A percentile compares a stretch with the other conserved stretches of the same genome.
Conservation (phyloP, 202 grass and related monocot genomes). For the Musa balbisiana region DNA sequence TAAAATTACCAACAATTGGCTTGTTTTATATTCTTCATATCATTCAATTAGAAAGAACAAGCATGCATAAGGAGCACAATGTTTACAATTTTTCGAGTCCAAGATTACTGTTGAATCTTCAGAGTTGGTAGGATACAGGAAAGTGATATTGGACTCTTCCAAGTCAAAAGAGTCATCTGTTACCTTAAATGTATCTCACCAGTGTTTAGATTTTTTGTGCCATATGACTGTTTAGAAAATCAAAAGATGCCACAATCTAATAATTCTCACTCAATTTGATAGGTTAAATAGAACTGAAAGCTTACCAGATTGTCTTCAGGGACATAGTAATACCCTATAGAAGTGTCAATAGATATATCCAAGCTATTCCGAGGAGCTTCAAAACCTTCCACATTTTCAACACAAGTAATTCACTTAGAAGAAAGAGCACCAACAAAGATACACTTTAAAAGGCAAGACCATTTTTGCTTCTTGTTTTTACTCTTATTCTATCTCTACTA, state of each 20-base stretch:
- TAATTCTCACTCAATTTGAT: no score
- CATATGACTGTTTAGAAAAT: no score
- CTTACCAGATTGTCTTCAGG: slow-evolving; percentile 15
- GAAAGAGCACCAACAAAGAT: neutral
- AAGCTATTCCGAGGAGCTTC: slow-evolving; percentile 40
- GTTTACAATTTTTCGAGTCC: neutral
- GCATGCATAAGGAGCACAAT: no score
- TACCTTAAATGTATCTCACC: neutral
- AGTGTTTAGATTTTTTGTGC: neutral
- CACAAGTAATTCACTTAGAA: neutral
- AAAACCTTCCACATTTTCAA: slow-evolving; percentile 10
- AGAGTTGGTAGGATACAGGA: neutral
- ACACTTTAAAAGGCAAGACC: neutral
- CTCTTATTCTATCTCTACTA: no score
- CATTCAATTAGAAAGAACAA: no score
- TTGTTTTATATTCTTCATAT: no score
- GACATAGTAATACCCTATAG: neutral
- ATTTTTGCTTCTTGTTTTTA: neutral
- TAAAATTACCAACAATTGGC: no score
- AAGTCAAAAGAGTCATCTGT: no score
- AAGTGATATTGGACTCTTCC: no score
- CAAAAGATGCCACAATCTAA: no score
- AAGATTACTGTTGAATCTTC: neutral
- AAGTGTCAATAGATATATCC: slow-evolving; percentile 10
- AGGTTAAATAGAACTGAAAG: neutral